Evolutionary conservation across 2,329 filamentous ascomycete genomes (phyloP).

Genomic region (Plectosphaerella sp.): DNA sequence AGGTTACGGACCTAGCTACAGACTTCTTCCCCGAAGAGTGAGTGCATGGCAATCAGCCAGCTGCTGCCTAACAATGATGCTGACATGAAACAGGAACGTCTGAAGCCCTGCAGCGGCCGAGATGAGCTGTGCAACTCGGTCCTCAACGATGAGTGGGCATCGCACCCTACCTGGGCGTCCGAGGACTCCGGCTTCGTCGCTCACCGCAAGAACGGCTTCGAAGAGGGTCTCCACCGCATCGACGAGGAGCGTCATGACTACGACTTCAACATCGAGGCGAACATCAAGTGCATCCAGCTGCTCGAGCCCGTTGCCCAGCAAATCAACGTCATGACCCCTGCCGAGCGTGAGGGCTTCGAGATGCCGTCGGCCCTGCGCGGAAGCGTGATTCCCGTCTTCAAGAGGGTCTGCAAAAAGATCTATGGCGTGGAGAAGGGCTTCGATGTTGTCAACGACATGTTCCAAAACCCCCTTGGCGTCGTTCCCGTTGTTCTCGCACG

Average conservation of each 20-base stretch:
- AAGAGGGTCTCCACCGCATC: constrained; percentile 91
- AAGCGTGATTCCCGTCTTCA: constrained; percentile 94
- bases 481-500: constrained; percentile 84
- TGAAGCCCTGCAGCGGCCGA: constrained; percentile 88
- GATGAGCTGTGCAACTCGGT: constrained; percentile 93
- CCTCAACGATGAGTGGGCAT: constrained; percentile 97
- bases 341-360: constrained; percentile 69
- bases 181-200: constrained; percentile 98
- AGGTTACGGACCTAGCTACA: constrained; percentile 92
- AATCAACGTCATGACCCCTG: constrained; percentile 72
- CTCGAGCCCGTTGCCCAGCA: constrained; percentile 92
- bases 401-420: constrained; percentile 95
- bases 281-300: constrained; percentile 90
- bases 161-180: constrained; percentile 96
- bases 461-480: constrained; percentile 76
- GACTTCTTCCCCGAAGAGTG: constrained; percentile 75
- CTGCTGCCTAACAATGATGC: neutral
- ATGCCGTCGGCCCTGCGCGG: constrained; percentile 83
- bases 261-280: constrained; percentile 96
- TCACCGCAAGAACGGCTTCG: constrained; percentile 92
- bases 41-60: constrained; percentile 25
- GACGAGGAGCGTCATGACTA: constrained; percentile 99
- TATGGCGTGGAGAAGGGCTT: constrained; percentile 79
- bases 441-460: constrained; percentile 83
- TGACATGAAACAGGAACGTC: constrained; percentile 57